A percentile compares a stretch with the other conserved stretches of the same genome.
These are phyloP conservation scores for Aspergillus sp. DNA, from an alignment of 2,329 filamentous ascomycete species.

Conservation along the genomic window DNA sequence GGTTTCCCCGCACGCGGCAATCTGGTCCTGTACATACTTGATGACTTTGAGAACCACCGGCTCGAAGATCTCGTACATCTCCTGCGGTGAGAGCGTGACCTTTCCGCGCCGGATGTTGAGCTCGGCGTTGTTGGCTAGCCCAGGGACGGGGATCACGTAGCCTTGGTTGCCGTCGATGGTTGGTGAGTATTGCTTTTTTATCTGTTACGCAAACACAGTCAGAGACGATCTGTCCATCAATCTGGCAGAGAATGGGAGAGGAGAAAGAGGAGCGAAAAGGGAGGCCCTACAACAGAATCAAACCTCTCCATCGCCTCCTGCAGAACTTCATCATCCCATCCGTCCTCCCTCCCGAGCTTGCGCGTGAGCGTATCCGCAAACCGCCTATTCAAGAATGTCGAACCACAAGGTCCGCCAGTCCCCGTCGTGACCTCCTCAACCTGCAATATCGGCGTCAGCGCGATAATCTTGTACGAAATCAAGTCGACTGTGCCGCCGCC, in stretches of 20 bases:
- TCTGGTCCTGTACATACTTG: conserved; percentile 20
- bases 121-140: conserved; percentile 18
- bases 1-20: conserved; percentile 61
- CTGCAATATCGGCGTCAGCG: conserved; percentile 23
- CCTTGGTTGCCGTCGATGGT: conserved; percentile 16
- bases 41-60: conserved; percentile 21
- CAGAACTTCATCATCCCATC: conserved; percentile 27
- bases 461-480: conserved; percentile 28
- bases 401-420: conserved; percentile 26
- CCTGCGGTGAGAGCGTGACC: conserved; percentile 17
- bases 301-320: conserved; percentile 27
- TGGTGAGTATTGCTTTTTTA: conserved; percentile 23
- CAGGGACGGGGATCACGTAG: conserved; percentile 26
- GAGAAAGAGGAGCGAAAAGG: no score
- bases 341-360: conserved; percentile 11
- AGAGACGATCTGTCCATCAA: neutral
- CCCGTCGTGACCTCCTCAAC: conserved; percentile 27
- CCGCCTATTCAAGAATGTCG: conserved; percentile 28
- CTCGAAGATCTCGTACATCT: conserved; percentile 23
- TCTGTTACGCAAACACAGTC: neutral
- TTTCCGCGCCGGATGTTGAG: conserved; percentile 22
- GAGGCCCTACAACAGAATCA: conserved; percentile 16
- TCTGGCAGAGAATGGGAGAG: neutral
- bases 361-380: conserved; percentile 25
- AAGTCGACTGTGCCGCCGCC: conserved; percentile 32